Conservation (phyloP, 495 filamentous ascomycete species). For the Hyaloscypha variabilis region DNA sequence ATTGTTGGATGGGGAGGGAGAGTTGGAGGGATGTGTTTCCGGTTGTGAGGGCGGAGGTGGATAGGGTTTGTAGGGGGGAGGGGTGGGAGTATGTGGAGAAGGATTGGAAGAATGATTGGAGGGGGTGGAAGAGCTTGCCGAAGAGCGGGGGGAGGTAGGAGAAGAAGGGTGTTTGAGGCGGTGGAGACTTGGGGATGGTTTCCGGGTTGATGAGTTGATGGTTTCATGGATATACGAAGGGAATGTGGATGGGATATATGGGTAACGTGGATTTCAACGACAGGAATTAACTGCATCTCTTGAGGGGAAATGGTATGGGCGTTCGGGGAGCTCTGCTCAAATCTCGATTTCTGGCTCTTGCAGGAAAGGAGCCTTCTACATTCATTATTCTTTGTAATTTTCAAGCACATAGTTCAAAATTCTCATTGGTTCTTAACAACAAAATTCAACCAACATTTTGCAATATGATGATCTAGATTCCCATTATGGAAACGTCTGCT, state of each 20-base stretch:
- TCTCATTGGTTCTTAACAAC: too few species aligned
- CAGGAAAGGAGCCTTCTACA: too few species aligned
- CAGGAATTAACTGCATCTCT: too few species aligned
- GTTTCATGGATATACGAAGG: background rate
- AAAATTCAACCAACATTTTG: too few species aligned
- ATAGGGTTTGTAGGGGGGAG: constrained; percentile 40
- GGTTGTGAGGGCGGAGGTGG: constrained; percentile 56
- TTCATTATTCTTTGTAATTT: too few species aligned
- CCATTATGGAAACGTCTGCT: too few species aligned
- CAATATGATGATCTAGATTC: too few species aligned
- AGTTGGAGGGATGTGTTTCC: constrained; percentile 67
- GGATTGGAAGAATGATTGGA: constrained; percentile 20
- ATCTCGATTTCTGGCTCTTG: too few species aligned
- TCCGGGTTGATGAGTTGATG: background rate
- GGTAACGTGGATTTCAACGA: background rate
- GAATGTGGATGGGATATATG: background rate
- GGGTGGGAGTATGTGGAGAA: constrained; percentile 26
- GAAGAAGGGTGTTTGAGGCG: background rate
- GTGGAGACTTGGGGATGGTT: background rate
- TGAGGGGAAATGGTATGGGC: too few species aligned
- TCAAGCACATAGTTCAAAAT: too few species aligned
- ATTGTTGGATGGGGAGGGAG: constrained; percentile 66
- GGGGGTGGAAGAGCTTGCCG: constrained; percentile 19
- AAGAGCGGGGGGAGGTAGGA: background rate
- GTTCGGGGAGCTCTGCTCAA: too few species aligned